phyloP scores from a whole-genome alignment of 202 grass and related monocot genomes.

The Panicum hallii region DNA sequence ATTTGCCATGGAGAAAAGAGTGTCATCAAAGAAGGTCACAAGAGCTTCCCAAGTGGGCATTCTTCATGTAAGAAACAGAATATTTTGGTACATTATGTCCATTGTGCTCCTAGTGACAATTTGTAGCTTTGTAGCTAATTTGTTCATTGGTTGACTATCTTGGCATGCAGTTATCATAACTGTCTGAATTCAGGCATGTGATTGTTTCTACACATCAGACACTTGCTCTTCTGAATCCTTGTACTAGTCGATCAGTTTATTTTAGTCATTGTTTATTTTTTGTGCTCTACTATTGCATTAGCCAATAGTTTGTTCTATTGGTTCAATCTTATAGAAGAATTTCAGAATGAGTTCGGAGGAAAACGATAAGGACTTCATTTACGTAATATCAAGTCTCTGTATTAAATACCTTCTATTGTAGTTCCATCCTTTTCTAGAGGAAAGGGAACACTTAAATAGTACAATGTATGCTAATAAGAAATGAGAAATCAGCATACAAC shows the following conservation, averaged over 20 bases:
- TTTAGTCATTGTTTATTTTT: neutral
- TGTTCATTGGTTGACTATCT: constrained; percentile 5
- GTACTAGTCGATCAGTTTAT: neutral
- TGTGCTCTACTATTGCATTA: neutral
- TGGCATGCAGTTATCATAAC: neutral
- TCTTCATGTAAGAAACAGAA: constrained; percentile 67
- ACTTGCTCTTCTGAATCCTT: constrained; percentile 18
- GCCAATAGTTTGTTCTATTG: neutral
- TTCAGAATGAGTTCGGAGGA: constrained; percentile 1
- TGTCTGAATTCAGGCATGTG: neutral
- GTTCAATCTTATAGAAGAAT: neutral
- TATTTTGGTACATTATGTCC: neutral
- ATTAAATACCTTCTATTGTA: neutral
- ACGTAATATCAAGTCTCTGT: neutral
- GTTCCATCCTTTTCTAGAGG: neutral
- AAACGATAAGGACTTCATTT: neutral
- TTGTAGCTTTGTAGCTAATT: constrained; percentile 11
- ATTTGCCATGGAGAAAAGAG: constrained; percentile 81
- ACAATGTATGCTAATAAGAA: neutral
- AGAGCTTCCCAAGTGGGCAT: constrained; percentile 93
- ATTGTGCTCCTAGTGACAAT: constrained; percentile 6
- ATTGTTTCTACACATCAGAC: neutral
- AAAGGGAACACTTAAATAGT: constrained; percentile 11
- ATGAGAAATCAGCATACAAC: neutral
- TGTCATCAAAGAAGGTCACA: constrained; percentile 93